A percentile compares a stretch with the other conserved stretches of the same genome.
Conservation (phyloP, 345 rosid genomes). For the Citrus medica region DNA sequence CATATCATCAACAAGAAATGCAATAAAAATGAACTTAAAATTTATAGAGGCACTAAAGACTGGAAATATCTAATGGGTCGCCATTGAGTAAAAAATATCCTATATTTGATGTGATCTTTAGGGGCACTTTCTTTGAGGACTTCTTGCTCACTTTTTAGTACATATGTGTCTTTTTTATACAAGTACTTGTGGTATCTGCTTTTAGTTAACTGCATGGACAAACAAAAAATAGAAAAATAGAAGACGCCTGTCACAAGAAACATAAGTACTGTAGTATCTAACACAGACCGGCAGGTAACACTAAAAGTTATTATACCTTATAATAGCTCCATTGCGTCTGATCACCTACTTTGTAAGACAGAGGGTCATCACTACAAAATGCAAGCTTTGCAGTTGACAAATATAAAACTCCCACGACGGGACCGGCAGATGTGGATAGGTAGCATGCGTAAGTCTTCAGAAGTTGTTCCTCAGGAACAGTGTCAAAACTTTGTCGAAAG, state of each 20-base stretch:
- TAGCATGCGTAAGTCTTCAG: slow-evolving; percentile 80
- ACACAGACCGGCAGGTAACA: neutral
- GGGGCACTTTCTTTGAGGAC: no score
- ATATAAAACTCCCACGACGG: slow-evolving; percentile 87
- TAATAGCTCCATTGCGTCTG: slow-evolving; percentile 80
- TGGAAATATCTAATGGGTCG: neutral
- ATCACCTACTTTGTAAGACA: slow-evolving; percentile 72
- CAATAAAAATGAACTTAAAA: neutral
- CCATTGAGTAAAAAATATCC: no score
- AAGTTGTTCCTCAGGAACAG: slow-evolving; percentile 73
- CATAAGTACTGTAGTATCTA: neutral
- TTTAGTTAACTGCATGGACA: neutral
- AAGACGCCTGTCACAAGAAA: neutral
- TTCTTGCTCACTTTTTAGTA: no score
- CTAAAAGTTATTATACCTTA: slow-evolving; percentile 45
- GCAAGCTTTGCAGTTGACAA: slow-evolving; percentile 78
- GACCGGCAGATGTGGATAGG: slow-evolving; percentile 96
- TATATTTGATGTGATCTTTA: no score
- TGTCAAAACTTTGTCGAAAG: slow-evolving; percentile 73
- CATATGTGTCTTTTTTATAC: no score
- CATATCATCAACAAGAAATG: neutral
- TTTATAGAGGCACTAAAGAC: neutral
- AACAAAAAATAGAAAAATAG: neutral
- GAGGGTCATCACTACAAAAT: slow-evolving; percentile 78
- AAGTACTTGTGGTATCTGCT: neutral